phyloP scores from a whole-genome alignment of 139 green algal species.

The Ettlia oleoabundans region DNA sequence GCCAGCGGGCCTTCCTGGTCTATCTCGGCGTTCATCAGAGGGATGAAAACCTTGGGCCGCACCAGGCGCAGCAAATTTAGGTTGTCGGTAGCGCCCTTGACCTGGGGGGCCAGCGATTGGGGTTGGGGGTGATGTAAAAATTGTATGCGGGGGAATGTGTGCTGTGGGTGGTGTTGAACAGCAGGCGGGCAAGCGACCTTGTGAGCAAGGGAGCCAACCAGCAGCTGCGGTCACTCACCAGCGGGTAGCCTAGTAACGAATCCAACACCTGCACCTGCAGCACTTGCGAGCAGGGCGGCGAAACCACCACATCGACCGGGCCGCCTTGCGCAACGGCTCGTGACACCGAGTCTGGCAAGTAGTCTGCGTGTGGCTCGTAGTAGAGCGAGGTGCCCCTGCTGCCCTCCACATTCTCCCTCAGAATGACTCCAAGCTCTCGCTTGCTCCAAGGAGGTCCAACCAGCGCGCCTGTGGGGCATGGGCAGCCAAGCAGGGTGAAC shows the following conservation, averaged over 20 bases:
- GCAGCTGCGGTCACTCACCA: slow-evolving; percentile 43
- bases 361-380: slow-evolving; percentile 80
- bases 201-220: not conserved
- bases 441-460: slow-evolving; percentile 85
- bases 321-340: slow-evolving; percentile 9
- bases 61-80: slow-evolving; percentile 58
- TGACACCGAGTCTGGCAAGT: slow-evolving; percentile 39
- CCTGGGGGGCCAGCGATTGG: slow-evolving; percentile 34
- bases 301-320: slow-evolving; percentile 70
- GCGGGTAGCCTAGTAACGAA: slow-evolving; percentile 58
- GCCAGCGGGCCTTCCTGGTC: slow-evolving; percentile 46
- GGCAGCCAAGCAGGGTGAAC: no score
- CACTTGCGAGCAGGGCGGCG: slow-evolving; percentile 56
- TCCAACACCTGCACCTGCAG: no score
- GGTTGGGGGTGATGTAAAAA: not conserved
- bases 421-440: slow-evolving; percentile 74
- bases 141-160: not conserved
- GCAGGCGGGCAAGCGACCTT: not conserved
- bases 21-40: slow-evolving; percentile 74
- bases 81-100: slow-evolving; percentile 67
- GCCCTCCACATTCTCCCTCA: slow-evolving; percentile 53
- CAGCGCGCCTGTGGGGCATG: no score
- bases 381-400: slow-evolving; percentile 56
- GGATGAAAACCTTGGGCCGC: slow-evolving; percentile 61
- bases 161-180: no score